Evolutionary conservation across 2,329 filamentous ascomycete species (phyloP), one percentile per base, ranked within the genome.

Genomic region (Trichoderma asperellum): DNA sequence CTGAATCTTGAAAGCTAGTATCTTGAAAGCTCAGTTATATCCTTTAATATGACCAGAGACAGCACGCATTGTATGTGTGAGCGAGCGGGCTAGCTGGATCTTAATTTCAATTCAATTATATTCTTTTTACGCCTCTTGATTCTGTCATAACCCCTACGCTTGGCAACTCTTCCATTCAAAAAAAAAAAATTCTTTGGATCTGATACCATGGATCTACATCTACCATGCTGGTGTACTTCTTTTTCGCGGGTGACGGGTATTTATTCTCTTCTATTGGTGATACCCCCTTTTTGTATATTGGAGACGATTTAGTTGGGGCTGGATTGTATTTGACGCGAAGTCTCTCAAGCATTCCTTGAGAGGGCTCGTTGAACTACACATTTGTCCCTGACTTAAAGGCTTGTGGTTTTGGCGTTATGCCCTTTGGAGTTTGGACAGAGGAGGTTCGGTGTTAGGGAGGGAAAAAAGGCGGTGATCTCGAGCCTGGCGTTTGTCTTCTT

Each of bases 181-280:
- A 75, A 72, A 75, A 72, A 72, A 75, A 72, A 24, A 24, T 71
- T 67, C 47, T 56, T 61, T 61, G 68, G 71, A 71, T 49, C 58
- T 63, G 62, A 57, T 34, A 53, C 40, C 56, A 52, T 74, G 72
- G 70, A 70, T 70, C 71, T 75, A 71, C 55, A 73, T 59, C 71
- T 69, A 67, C 40, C 55, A 40, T 67, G 37, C 16, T 67, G 63
- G 47, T 70, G 72, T 74, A 70, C 57, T 67, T 63, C 24, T 40
- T 35, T 65, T 68, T 59, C 37, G 49, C 66, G 49, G 55, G 62
- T 72, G 73, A 72, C 72, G 73, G 71, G 72, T 68, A 70, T 70
- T 75, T 73, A 64, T 77, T 77, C 74, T 69, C 72, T 78, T 78
- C 74, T 75, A 73, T 68, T 74, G 75, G 75, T 75, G 77, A 79